These are phyloP conservation scores for Chaetomium tenue DNA, from an alignment of 495 filamentous ascomycete genomes.

Conservation along the genomic window DNA sequence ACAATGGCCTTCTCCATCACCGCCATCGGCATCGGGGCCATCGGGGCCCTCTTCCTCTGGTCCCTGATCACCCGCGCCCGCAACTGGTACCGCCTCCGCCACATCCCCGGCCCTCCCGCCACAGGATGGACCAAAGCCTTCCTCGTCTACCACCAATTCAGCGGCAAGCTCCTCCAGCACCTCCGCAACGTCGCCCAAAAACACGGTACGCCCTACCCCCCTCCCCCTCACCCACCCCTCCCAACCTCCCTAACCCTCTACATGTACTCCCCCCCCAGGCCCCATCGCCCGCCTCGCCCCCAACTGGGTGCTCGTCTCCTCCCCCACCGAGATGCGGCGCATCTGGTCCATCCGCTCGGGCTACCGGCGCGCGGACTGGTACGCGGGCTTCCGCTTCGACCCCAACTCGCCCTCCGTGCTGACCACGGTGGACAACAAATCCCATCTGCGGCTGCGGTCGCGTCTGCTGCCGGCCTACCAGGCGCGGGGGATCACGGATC, in stretches of 20 bases:
- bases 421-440: background rate
- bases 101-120: background rate
- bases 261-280: background rate
- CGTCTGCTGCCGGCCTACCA: background rate
- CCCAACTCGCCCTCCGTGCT: background rate
- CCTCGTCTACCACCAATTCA: background rate
- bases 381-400: background rate
- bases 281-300: conserved; percentile 1
- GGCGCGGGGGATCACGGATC: background rate
- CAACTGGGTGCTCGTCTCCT: background rate
- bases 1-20: background rate
- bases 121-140: background rate
- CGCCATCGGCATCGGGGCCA: background rate
- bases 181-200: background rate
- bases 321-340: background rate
- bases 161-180: background rate
- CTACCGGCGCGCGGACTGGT: background rate
- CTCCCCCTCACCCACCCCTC: background rate
- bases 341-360: conserved; percentile 10
- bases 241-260: background rate
- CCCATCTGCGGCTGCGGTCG: background rate
- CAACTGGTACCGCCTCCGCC: conserved; percentile 3
- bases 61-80: background rate
- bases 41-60: background rate
- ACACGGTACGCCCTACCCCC: background rate